These are phyloP conservation scores for Malus sieversii DNA, from an alignment of 306 rosid genomes.

Conservation along the genomic window DNA sequence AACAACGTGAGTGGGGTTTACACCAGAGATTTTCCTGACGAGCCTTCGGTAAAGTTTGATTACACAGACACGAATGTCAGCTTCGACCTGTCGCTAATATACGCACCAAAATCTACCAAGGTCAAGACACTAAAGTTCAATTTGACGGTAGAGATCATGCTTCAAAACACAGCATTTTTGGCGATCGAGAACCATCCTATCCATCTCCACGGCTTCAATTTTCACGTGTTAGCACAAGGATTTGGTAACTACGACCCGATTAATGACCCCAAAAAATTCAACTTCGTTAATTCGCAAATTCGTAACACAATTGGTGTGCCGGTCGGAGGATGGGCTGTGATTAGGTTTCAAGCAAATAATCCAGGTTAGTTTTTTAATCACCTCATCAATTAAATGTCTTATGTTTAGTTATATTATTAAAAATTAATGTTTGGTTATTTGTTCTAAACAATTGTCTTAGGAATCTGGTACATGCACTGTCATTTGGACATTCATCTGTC, in stretches of 20 bases:
- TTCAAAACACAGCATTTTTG: constrained; percentile 37
- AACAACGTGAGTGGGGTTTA: background rate
- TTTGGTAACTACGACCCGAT: too few species aligned
- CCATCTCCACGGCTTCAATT: constrained; percentile 58
- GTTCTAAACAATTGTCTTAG: constrained; percentile 5
- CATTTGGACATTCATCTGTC: constrained; percentile 71
- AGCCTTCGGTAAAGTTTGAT: constrained; percentile 30
- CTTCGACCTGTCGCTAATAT: background rate
- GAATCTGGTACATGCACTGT: constrained; percentile 58
- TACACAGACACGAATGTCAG: constrained; percentile 19
- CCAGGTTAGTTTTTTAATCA: constrained; percentile 15
- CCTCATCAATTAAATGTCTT: too few species aligned
- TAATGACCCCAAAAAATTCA: constrained; percentile 12
- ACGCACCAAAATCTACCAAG: constrained; percentile 44
- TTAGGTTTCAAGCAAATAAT: constrained; percentile 40
- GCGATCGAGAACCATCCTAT: constrained; percentile 45
- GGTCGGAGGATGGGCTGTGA: constrained; percentile 54
- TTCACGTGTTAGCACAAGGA: constrained; percentile 16
- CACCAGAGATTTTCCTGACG: constrained; percentile 40
- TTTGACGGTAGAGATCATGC: constrained; percentile 44
- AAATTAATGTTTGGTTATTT: background rate
- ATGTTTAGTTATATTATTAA: background rate
- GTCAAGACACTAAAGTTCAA: constrained; percentile 49
- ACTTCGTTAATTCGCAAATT: constrained; percentile 39
- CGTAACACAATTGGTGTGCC: constrained; percentile 69